phyloP scores from a whole-genome alignment of 805 yeast genomes.

The Pichia californica region DNA sequence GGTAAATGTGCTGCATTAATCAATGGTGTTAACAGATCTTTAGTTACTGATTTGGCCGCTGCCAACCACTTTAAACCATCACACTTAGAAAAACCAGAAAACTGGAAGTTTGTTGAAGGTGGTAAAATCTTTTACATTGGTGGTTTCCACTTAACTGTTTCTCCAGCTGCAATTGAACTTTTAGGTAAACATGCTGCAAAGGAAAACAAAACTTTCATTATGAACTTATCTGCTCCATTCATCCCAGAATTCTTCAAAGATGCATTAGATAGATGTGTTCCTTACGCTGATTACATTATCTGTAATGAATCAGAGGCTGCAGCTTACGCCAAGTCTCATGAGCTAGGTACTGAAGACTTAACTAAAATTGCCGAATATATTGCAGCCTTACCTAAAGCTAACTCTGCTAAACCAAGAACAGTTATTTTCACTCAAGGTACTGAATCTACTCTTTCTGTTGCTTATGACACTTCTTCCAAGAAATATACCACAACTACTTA shows the following conservation, averaged over 20 bases:
- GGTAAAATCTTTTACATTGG: slow-evolving; percentile 89
- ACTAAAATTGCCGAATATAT: slow-evolving; percentile 74
- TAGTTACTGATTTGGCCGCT: slow-evolving; percentile 95
- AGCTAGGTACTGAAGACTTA: slow-evolving; percentile 52
- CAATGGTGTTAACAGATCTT: slow-evolving; percentile 75
- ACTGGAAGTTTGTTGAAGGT: slow-evolving; percentile 78
- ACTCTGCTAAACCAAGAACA: slow-evolving; percentile 63
- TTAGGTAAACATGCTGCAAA: slow-evolving; percentile 81
- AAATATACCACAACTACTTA: slow-evolving; percentile 42
- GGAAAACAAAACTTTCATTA: slow-evolving; percentile 41
- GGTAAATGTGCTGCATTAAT: slow-evolving; percentile 98
- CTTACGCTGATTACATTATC: slow-evolving; percentile 85
- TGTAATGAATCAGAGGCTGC: slow-evolving; percentile 98
- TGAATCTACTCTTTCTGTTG: slow-evolving; percentile 79
- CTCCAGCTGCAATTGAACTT: slow-evolving; percentile 86
- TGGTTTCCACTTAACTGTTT: slow-evolving; percentile 98
- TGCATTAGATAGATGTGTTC: slow-evolving; percentile 69
- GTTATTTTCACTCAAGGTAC: slow-evolving; percentile 95
- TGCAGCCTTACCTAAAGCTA: slow-evolving; percentile 72
- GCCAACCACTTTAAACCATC: slow-evolving; percentile 93
- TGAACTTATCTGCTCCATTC: slow-evolving; percentile 96
- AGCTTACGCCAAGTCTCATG: slow-evolving; percentile 85
- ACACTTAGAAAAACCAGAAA: slow-evolving; percentile 82
- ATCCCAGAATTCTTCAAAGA: slow-evolving; percentile 93
- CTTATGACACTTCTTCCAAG: slow-evolving; percentile 44